phyloP scores from a whole-genome alignment of 1,284 basidiomycete species.

The Austroboletus niveus region DNA sequence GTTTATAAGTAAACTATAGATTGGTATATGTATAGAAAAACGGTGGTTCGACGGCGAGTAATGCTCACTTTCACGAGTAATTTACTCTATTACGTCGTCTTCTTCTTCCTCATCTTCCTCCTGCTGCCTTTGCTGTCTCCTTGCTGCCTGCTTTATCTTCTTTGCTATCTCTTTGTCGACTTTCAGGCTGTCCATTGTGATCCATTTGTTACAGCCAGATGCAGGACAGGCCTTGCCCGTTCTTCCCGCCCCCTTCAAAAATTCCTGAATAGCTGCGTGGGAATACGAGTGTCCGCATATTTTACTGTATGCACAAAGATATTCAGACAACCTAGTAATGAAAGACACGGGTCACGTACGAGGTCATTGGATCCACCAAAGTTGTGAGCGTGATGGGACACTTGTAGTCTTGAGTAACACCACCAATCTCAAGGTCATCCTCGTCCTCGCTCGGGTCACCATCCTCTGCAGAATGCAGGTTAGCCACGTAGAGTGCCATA shows the following conservation, averaged over 20 bases:
- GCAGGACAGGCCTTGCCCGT: slow-evolving; percentile 57
- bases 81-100: slow-evolving; percentile 65
- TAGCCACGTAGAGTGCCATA: background rate
- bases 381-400: slow-evolving; percentile 73
- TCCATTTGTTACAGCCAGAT: slow-evolving; percentile 61
- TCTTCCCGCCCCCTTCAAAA: slow-evolving; percentile 40
- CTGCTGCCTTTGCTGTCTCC: slow-evolving; percentile 47
- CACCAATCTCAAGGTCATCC: slow-evolving; percentile 80
- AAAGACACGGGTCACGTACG: slow-evolving; percentile 45
- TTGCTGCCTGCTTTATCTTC: slow-evolving; percentile 53
- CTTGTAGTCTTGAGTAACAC: slow-evolving; percentile 75
- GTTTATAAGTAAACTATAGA: background rate
- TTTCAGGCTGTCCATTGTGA: slow-evolving; percentile 52
- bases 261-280: slow-evolving; percentile 54
- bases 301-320: slow-evolving; percentile 38
- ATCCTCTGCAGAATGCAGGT: slow-evolving; percentile 46
- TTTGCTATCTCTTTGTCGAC: slow-evolving; percentile 57
- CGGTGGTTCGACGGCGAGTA: background rate
- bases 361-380: slow-evolving; percentile 70
- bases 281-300: slow-evolving; percentile 76
- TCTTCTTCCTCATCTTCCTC: slow-evolving; percentile 61
- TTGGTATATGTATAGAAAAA: too few species aligned
- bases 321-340: slow-evolving; percentile 4
- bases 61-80: slow-evolving; percentile 6
- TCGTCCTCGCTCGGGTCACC: slow-evolving; percentile 77